Base-by-base conservation (phyloP, 2,329 filamentous ascomycete genomes). In the Colletotrichum graminicola region DNA sequence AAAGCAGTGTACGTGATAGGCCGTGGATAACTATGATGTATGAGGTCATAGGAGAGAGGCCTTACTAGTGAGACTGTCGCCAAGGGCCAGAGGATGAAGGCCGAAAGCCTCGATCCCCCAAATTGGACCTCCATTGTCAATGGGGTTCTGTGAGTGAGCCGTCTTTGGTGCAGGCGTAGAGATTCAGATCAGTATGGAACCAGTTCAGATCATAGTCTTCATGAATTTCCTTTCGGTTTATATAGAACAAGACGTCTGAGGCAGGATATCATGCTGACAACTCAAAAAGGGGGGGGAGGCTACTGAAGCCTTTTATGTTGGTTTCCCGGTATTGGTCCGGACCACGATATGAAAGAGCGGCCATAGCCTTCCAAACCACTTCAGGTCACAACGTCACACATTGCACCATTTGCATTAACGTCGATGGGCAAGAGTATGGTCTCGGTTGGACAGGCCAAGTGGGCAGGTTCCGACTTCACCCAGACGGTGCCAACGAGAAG, bases 41-140 rank as follows among this genome's bases (percentile, higher is more conserved):
- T 14, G 14, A 8, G 36, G 18, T 6, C 0, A n/a, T 32, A 4
- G 3, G 8, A 26, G n/a, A 3, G 41, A 5, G 5, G 2, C 16
- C 54, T 55, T 71, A 71, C 68, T 7, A 68, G 26, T 11, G 59
- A 55, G 2, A 60, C 29, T 18, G 8, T 54, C 26, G 43, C 45
- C 5, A 41, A 5, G 12, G 68, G 68, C 68, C 68, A 71, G 18
- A 71, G 32, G 16, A 71, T 55, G 11, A 64, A 23, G 32, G 52
- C 43, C 26, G 68, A 63, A 52, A 64, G 45, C 39, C 59, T 54
- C 26, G 36, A 47, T 47, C 59, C 62, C 45, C n/a, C 18, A 16
- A 14, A 18, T n/a, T 68, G 65, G 5, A 56, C 41, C 11, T 43
- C 59, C 51, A 39, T 41, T 29, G 32, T 16, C 68, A 55, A 59